Evolutionary conservation across 495 filamentous ascomycete species (phyloP).

Genomic region (Letharia columbiana): DNA sequence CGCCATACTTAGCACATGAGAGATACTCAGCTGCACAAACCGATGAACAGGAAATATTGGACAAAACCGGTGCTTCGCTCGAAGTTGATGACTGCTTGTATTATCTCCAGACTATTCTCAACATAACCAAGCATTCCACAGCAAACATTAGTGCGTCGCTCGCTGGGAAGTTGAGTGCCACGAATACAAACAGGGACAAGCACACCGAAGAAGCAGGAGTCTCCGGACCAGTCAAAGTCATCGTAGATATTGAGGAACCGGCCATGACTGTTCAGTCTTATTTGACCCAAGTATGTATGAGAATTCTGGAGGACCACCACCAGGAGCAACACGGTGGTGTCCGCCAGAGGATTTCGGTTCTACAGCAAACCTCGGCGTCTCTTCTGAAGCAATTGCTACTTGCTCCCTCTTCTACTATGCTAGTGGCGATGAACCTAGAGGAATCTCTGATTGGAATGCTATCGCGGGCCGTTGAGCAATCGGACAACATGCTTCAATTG

Average conservation of each 20-base stretch:
- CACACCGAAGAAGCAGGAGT: not conserved
- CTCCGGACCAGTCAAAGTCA: not conserved
- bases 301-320: slow-evolving; percentile 6
- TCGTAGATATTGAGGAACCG: not conserved
- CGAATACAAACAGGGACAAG: not conserved
- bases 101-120: slow-evolving; percentile 65
- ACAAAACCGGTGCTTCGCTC: slow-evolving; percentile 33
- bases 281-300: slow-evolving; percentile 13
- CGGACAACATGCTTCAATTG: slow-evolving; percentile 60
- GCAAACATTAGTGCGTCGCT: slow-evolving; percentile 53
- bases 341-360: slow-evolving; percentile 5
- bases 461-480: slow-evolving; percentile 49
- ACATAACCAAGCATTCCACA: slow-evolving; percentile 56
- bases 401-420: slow-evolving; percentile 57
- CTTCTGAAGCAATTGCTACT: slow-evolving; percentile 37
- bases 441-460: slow-evolving; percentile 62
- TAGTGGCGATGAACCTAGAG: slow-evolving; percentile 66
- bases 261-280: slow-evolving; percentile 8
- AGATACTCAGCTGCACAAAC: not conserved
- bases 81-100: slow-evolving; percentile 72
- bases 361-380: slow-evolving; percentile 62
- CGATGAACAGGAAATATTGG: not conserved
- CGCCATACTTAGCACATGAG: slow-evolving; percentile 3
- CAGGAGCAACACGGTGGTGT: slow-evolving; percentile 1
- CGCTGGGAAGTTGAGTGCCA: slow-evolving; percentile 32